Evolutionary conservation across 2,329 filamentous ascomycete genomes (phyloP).

Genomic region (Penicillium concentricum): DNA sequence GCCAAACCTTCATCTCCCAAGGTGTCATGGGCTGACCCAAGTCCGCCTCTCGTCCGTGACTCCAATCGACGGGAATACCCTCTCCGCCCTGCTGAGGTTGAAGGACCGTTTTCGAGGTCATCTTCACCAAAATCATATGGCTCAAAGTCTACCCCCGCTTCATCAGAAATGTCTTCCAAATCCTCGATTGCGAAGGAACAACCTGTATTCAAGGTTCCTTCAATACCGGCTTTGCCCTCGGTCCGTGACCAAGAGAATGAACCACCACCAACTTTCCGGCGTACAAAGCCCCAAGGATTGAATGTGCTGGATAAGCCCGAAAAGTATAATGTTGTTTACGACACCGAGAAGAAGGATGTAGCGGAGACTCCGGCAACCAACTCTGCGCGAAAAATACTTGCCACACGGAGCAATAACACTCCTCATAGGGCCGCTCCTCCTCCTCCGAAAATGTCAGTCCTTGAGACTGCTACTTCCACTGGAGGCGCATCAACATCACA

Average conservation of each 20-base stretch:
- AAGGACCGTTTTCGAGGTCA: slow-evolving; percentile 34
- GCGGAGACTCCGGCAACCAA: slow-evolving; percentile 47
- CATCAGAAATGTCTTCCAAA: slow-evolving; percentile 42
- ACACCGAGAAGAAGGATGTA: slow-evolving; percentile 43
- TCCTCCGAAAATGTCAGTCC: slow-evolving; percentile 91
- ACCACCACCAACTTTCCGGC: slow-evolving; percentile 66
- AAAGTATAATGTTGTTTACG: slow-evolving; percentile 53
- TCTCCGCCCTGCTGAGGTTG: slow-evolving; percentile 19
- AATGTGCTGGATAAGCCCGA: slow-evolving; percentile 57
- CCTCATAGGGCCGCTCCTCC: slow-evolving; percentile 76
- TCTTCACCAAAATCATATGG: slow-evolving; percentile 37
- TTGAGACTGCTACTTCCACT: slow-evolving; percentile 84
- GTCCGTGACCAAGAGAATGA: slow-evolving; percentile 83
- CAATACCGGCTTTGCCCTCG: slow-evolving; percentile 59
- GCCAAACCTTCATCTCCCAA: slow-evolving; percentile 35
- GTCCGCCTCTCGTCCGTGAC: slow-evolving; percentile 25
- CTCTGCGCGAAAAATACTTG: slow-evolving; percentile 50
- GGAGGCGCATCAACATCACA: slow-evolving; percentile 77
- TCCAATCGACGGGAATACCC: slow-evolving; percentile 25
- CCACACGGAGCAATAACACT: slow-evolving; percentile 63
- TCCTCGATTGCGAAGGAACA: slow-evolving; percentile 45
- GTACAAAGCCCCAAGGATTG: slow-evolving; percentile 56
- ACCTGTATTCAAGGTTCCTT: slow-evolving; percentile 60
- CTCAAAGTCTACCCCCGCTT: slow-evolving; percentile 43
- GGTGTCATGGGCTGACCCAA: slow-evolving; percentile 39